phyloP scores from a whole-genome alignment of 371 early-diverging fungal genomes.

The Mucor indicus region DNA sequence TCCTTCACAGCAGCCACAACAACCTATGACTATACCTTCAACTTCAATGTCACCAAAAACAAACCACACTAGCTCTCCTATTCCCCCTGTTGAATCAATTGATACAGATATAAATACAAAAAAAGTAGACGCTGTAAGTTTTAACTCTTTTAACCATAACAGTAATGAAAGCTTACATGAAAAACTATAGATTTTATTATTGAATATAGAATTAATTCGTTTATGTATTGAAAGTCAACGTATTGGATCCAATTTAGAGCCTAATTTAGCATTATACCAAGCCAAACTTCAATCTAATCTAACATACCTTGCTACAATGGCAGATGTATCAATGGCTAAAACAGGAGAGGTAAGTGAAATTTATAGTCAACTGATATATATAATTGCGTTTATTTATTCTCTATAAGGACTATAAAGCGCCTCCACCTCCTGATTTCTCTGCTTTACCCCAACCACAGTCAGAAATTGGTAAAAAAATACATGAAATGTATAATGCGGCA shows the following conservation, averaged over 20 bases:
- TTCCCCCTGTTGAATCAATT: not conserved
- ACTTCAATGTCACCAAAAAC: not conserved
- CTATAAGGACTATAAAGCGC: slow-evolving; percentile 25
- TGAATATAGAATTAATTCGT: slow-evolving; percentile 54
- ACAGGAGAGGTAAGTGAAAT: slow-evolving; percentile 41
- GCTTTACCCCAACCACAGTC: slow-evolving; percentile 36
- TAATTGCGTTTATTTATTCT: not conserved
- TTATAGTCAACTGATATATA: not conserved
- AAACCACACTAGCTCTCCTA: not conserved
- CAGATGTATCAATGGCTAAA: slow-evolving; percentile 51
- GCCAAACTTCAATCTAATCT: slow-evolving; percentile 50
- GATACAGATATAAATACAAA: slow-evolving; percentile 1
- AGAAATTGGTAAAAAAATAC: slow-evolving; percentile 28
- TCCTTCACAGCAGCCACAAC: slow-evolving; percentile 1
- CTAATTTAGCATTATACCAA: slow-evolving; percentile 45
- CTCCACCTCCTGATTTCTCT: slow-evolving; percentile 39
- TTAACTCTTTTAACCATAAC: not conserved
- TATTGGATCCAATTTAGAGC: slow-evolving; percentile 21
- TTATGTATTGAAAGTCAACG: slow-evolving; percentile 38
- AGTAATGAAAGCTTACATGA: not conserved
- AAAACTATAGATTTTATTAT: slow-evolving; percentile 24
- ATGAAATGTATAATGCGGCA: slow-evolving; percentile 26
- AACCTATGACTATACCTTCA: not conserved
- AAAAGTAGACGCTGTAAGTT: slow-evolving; percentile 7
- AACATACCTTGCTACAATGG: slow-evolving; percentile 55